Percentiles rank a stretch among this genome's conserved stretches.
Evolutionary conservation across 2,329 filamentous ascomycete species (phyloP).

Genomic region (Dactylellina leptospora): DNA sequence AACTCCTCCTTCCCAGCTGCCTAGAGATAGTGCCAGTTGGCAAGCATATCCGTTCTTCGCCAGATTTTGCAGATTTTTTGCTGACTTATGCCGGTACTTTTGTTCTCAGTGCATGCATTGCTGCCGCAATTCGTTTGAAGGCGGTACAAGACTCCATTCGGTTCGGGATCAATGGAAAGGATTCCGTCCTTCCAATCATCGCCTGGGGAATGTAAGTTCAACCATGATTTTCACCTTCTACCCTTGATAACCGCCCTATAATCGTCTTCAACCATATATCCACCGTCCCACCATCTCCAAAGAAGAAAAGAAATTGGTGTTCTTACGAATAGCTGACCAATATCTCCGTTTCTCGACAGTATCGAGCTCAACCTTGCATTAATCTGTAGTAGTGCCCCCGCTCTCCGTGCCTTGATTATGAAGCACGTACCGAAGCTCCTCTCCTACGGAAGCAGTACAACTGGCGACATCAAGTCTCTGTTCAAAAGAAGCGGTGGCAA

Average conservation of each 20-base stretch:
- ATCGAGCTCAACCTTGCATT: constrained; percentile 34
- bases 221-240: not conserved
- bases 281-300: too few relatives aligned
- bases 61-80: too few relatives aligned
- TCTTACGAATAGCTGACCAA: not conserved
- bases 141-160: constrained; percentile 33
- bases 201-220: constrained; percentile 40
- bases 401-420: constrained; percentile 37
- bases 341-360: not conserved
- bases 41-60: too few relatives aligned
- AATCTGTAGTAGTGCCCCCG: constrained; percentile 42
- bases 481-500: constrained; percentile 11
- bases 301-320: too few relatives aligned
- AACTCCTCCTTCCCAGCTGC: too few relatives aligned
- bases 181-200: constrained; percentile 42
- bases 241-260: not conserved
- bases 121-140: constrained; percentile 24
- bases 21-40: too few relatives aligned
- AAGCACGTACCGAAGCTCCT: constrained; percentile 35
- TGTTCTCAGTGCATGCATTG: constrained; percentile 25
- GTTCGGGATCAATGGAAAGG: constrained; percentile 27
- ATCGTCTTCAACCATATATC: not conserved
- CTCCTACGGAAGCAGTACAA: constrained; percentile 18
- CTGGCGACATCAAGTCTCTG: constrained; percentile 13
- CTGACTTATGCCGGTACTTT: not conserved